Evolutionary conservation across 441 rosid genomes (phyloP), one percentile per base, ranked within the genome.

Genomic region (Aquilaria agallochum): DNA sequence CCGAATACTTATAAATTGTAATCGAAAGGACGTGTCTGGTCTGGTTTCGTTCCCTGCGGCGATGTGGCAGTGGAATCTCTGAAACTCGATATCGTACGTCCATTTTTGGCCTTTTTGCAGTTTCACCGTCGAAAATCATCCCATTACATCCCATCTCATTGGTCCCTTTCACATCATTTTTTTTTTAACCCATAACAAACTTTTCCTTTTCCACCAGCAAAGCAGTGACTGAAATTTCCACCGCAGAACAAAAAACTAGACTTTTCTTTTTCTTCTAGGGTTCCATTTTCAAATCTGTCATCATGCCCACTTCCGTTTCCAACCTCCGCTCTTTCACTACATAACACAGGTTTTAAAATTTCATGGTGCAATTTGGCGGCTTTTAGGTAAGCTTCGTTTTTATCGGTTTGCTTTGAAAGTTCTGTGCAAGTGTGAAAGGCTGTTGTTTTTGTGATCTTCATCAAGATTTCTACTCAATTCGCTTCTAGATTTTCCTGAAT

Each of bases 1-100:
- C 47, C 66, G 36, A 72, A 49, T 72, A 68, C 68, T 60, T 76
- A 74, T 69, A 74, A 67, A 74, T 71, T 48, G 60, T 49, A 34
- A 52, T 14, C 4, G 7, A 50, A 15, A 32, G n/a, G 9, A 34
- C 14, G 45, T 3, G 1, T 40, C 9, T 40, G 45, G 45, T 40
- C 27, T 40, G 45, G 9, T 40, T 40, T 40, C 7, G 27, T 20
- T 20, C 27, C 27, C 27, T 20, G 45, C 45, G 10, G 7, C 10
- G 45, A 40, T 40, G 9, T 40, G 15, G 2, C 51, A 0, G 14
- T 31, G 75, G 77, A 72, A 57, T 69, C 69, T 67, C 66, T 63
- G 55, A 9, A 55, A 8, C 66, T 34, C 50, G 40, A 33, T 45
- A 42, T 14, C 58, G 59, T 54, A 45, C 46, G 59, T 63, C 53